Evolutionary conservation across 331 rosid genomes (phyloP), one percentile per base, ranked within the genome.

Genomic region (Cucumis variabilis): DNA sequence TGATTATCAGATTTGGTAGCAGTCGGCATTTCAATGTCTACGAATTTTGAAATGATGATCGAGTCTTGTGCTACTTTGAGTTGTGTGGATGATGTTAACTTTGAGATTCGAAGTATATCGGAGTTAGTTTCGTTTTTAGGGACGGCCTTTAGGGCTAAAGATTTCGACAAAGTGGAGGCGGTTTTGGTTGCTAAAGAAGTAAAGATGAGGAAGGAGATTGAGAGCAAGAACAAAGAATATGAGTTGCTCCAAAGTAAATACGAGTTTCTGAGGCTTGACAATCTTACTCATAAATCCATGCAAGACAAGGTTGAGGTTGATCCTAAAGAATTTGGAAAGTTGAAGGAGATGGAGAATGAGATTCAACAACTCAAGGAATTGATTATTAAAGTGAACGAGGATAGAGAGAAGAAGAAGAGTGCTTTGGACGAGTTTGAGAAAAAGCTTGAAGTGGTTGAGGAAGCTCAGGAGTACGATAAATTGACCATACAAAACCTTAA

Each of bases 81-180:
- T 79, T 79, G 48, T 44, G 6, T 37, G 8, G 87, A 51, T 13
- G 67, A 25, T 4, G 87, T 16, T 10, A 9, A 70, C 23, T 81
- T 72, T 60, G 66, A 30, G 0, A 51, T 28, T 6, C 88, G 23
- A 53, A 87, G 87, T 48, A 88, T 95, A 53, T 85, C 88, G 3
- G 91, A 93, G 27, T 82, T 95, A 16, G 48, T 94, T 17, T 37
- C 86, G 0, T 20, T 30, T 12, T 24, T 91, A 33, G 90, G 95
- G 37, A 21, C 27, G 3, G 87, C 91, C 5, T 92, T 51, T 68
- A 69, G 20, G 10, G 0, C 17, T 0, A 66, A 72, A 0, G 90
- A 73, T 2, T 92, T 76, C 73, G 93, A 91, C 17, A 17, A 24
- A 2, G 89, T 90, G 6, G 92, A 93, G 51, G 84, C 46, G 86